Evolutionary conservation across 2,329 filamentous ascomycete species (phyloP), one percentile per base, ranked within the genome.

Genomic region (Ceratocystis harringtonii): DNA sequence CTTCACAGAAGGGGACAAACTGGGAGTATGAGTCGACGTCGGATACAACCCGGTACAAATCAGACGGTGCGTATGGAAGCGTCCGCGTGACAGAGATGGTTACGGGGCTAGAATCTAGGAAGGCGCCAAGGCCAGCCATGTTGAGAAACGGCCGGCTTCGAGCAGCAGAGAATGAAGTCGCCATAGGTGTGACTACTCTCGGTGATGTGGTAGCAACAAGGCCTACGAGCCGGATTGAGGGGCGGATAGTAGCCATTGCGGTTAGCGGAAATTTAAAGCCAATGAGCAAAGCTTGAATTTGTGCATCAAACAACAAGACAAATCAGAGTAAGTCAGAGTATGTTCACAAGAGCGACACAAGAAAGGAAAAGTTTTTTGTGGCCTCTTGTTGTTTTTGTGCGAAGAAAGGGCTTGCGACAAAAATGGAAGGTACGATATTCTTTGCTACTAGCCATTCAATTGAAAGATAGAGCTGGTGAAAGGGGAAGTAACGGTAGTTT

Each of bases 1-100:
- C 79, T 55, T 84, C 82, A 77, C 92, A 95, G 81, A 95, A 96
- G 10, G 94, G 94, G n/a, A 99, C 84, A 79, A 97, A 99, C 69
- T 79, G 74, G 45, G 81, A 79, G 82, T 99, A 99, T 69, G 84
- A 84, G 74, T 90, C 84, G 69, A 99, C 85, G 75, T 96, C 90
- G 76, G 91, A 85, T 74, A 99, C 92, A 65, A 96, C 82, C 70
- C 80, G 79, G 82, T 94, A 99, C 70, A 99, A 85, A 1, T 84
- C 79, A 3, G 75, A 71, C 41, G 84, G 78, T 0, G 85, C 77
- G 78, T 95, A 95, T 15, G 89, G 88, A 15, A 97, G 86, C 3
- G 81, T 87, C 68, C 90, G 88, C 22, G 81, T 80, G 10, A 90
- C 91, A 63, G 82, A 84, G 66, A 97, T 80, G 69, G 78, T 83